phyloP scores from a whole-genome alignment of 2,329 filamentous ascomycete species.

The Chaetomium globosum region DNA sequence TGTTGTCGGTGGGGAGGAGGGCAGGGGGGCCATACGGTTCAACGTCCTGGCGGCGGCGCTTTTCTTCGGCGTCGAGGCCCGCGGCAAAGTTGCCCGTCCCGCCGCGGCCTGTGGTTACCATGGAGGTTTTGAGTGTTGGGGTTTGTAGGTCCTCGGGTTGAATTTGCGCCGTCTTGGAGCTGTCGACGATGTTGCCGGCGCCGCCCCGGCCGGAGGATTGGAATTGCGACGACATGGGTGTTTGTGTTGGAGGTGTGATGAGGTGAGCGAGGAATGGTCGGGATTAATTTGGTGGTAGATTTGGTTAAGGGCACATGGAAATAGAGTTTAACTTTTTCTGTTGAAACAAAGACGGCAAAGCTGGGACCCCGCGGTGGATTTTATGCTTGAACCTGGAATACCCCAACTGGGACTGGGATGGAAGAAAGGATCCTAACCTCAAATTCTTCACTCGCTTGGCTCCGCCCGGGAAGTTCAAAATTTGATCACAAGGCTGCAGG shows the following conservation, averaged over 20 bases:
- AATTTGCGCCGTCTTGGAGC: constrained; percentile 51
- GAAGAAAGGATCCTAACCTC: constrained; percentile 7
- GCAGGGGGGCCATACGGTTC: constrained; percentile 56
- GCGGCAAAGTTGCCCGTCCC: constrained; percentile 85
- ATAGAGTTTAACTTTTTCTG: not conserved
- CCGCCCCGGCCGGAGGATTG: constrained; percentile 76
- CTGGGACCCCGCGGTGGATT: not conserved
- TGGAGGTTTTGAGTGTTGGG: constrained; percentile 77
- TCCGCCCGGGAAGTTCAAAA: constrained; percentile 17
- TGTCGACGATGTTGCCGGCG: constrained; percentile 71
- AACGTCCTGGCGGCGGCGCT: constrained; percentile 82
- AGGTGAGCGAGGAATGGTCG: not conserved
- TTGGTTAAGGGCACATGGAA: not conserved
- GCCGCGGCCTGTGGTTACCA: constrained; percentile 87
- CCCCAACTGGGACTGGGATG: not conserved
- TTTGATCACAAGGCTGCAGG: constrained; percentile 33
- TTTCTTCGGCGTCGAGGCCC: constrained; percentile 70
- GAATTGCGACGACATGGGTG: constrained; percentile 46
- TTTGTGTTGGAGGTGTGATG: not conserved
- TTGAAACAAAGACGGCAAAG: not conserved
- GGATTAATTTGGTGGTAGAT: not conserved
- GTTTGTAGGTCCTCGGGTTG: constrained; percentile 71
- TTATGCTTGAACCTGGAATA: not conserved
- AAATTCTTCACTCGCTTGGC: constrained; percentile 19
- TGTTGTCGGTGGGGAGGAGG: too few species aligned